A percentile compares a stretch with the other conserved stretches of the same genome.
phyloP scores from a whole-genome alignment of 1,284 basidiomycete genomes.

The Pisolithus thermaeus region DNA sequence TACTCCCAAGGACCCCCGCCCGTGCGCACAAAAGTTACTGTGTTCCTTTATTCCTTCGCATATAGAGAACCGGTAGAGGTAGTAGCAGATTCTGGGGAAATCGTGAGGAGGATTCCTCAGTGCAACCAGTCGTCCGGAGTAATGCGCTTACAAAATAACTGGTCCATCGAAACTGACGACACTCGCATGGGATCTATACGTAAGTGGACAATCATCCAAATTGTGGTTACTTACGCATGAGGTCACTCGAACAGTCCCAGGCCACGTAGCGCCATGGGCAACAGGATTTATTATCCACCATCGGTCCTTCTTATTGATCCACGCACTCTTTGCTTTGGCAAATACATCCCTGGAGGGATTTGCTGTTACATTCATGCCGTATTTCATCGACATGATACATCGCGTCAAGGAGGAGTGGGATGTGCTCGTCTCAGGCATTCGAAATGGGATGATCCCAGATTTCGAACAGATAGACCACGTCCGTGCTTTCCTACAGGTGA shows the following conservation, averaged over 20 bases:
- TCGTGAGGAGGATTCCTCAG: slow-evolving; percentile 7
- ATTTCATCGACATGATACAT: slow-evolving; percentile 13
- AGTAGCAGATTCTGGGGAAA: slow-evolving; percentile 10
- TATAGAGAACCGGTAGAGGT: slow-evolving; percentile 8
- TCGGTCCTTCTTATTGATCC: slow-evolving; percentile 17
- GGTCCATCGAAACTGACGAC: slow-evolving; percentile 12
- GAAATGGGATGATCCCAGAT: slow-evolving; percentile 14
- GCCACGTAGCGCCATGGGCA: slow-evolving; percentile 13
- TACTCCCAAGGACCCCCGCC: background rate
- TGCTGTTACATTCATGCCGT: background rate
- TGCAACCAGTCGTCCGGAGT: slow-evolving; percentile 1
- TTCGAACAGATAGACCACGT: slow-evolving; percentile 10
- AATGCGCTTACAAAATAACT: slow-evolving; percentile 6
- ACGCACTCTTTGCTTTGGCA: slow-evolving; percentile 18
- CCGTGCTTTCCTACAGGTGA: slow-evolving; percentile 11
- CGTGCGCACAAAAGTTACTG: background rate
- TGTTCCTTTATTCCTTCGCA: slow-evolving; percentile 1
- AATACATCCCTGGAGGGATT: slow-evolving; percentile 6
- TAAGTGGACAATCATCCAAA: background rate
- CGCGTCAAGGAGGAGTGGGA: slow-evolving; percentile 18
- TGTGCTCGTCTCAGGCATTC: slow-evolving; percentile 11
- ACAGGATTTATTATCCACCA: slow-evolving; percentile 12
- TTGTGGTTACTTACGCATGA: background rate
- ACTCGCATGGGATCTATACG: slow-evolving; percentile 6
- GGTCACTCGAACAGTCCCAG: slow-evolving; percentile 6